Percentiles rank a stretch among this genome's conserved stretches.
phyloP scores from a whole-genome alignment of 2,329 filamentous ascomycete species.

The Pestalotiopsis sp. region DNA sequence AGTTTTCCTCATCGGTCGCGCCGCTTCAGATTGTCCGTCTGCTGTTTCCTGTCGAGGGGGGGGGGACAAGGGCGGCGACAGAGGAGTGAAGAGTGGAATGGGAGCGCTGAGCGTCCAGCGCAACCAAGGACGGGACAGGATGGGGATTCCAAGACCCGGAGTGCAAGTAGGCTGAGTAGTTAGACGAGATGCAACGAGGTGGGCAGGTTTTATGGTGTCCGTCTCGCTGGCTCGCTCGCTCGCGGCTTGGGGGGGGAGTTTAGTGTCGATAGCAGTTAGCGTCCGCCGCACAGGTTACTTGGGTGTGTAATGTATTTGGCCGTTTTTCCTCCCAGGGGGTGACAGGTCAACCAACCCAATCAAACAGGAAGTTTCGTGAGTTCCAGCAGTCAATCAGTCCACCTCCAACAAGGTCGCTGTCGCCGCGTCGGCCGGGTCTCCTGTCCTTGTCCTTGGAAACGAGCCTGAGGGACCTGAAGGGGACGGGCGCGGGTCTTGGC shows the following conservation, averaged over 20 bases:
- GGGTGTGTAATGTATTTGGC: no score
- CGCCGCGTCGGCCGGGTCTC: neutral
- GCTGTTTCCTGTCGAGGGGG: neutral
- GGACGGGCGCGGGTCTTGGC: neutral
- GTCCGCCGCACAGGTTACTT: neutral
- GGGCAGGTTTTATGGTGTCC: neutral
- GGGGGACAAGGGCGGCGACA: neutral
- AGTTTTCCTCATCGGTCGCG: slow-evolving; percentile 7
- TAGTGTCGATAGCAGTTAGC: neutral
- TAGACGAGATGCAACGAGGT: neutral
- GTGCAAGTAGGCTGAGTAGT: neutral
- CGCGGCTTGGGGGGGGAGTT: neutral
- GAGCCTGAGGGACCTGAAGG: neutral
- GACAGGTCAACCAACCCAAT: no score
- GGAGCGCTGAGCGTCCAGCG: neutral
- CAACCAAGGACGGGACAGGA: neutral
- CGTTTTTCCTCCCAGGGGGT: no score
- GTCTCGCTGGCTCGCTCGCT: neutral
- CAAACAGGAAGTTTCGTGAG: no score
- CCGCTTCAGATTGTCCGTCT: neutral
- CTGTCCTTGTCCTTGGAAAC: neutral
- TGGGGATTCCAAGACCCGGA: neutral
- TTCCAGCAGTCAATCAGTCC: neutral
- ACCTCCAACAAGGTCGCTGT: neutral
- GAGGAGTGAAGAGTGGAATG: neutral